phyloP scores from a whole-genome alignment of 768 basidiomycete species.

The Tylopilus sp. region DNA sequence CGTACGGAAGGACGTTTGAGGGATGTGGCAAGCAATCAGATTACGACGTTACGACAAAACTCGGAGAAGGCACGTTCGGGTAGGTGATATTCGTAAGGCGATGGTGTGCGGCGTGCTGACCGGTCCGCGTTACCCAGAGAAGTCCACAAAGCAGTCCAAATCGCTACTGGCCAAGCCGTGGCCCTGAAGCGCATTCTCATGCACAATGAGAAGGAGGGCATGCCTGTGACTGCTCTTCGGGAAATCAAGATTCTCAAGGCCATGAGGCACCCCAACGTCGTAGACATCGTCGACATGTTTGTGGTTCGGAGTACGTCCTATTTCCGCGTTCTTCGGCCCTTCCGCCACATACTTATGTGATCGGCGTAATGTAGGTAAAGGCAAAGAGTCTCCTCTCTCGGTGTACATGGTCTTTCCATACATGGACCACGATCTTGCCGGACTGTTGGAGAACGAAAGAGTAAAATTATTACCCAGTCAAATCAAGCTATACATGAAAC shows the following conservation, averaged over 20 bases:
- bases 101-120: constrained; percentile 7
- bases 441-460: constrained; percentile 86
- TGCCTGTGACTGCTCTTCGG: constrained; percentile 93
- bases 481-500: constrained; percentile 95
- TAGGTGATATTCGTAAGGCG: constrained; percentile 39
- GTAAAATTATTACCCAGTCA: constrained; percentile 80
- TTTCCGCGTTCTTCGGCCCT: neutral
- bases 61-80: constrained; percentile 98
- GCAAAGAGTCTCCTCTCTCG: constrained; percentile 65
- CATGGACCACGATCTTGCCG: constrained; percentile 99
- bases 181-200: constrained; percentile 94
- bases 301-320: constrained; percentile 65
- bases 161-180: constrained; percentile 56
- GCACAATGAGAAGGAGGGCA: constrained; percentile 96
- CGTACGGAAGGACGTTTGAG: constrained; percentile 63
- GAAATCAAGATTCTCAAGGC: constrained; percentile 97
- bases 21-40: constrained; percentile 72
- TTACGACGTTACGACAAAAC: constrained; percentile 79
- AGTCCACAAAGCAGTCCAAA: constrained; percentile 84
- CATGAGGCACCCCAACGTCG: constrained; percentile 79
- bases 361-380: constrained; percentile 33
- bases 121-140: constrained; percentile 48
- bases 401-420: constrained; percentile 99
- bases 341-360: neutral
- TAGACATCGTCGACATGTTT: constrained; percentile 91